A percentile compares a stretch with the other conserved stretches of the same genome.
Conservation (phyloP, 139 green algal species). For the Chlamydomonas sphaeroides region DNA sequence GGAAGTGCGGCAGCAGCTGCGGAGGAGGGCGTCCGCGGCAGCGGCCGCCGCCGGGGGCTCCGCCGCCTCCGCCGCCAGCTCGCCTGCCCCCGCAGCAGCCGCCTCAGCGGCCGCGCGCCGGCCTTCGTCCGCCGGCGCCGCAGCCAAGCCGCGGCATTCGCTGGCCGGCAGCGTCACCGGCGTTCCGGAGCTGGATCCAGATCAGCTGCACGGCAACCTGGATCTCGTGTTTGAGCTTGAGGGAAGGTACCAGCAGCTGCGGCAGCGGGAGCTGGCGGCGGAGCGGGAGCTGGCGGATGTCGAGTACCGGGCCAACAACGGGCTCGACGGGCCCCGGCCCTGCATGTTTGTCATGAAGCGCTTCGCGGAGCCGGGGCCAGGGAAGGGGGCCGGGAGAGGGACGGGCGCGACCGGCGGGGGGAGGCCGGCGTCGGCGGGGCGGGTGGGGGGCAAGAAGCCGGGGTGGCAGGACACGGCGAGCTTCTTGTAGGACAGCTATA, state of each 20-base stretch:
- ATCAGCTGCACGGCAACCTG: constrained; percentile 4
- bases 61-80: neutral
- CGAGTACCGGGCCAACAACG: constrained; percentile 12
- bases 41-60: neutral
- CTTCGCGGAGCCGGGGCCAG: neutral
- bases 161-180: neutral
- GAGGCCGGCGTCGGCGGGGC: constrained; percentile 24
- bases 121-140: neutral
- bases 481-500: neutral
- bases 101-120: too few species aligned
- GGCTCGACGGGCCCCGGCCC: constrained; percentile 26
- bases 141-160: neutral
- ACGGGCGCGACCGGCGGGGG: neutral
- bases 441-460: neutral
- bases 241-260: constrained; percentile 3
- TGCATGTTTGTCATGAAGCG: constrained; percentile 28
- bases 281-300: constrained; percentile 25
- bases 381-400: neutral
- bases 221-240: constrained; percentile 16
- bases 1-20: constrained; percentile 11
- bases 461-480: constrained; percentile 32
- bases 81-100: too few species aligned
- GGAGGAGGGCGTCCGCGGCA: neutral
- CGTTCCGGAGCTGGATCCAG: neutral
- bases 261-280: constrained; percentile 10